phyloP scores from a whole-genome alignment of 139 green algal species.

The Asterochloris erici region DNA sequence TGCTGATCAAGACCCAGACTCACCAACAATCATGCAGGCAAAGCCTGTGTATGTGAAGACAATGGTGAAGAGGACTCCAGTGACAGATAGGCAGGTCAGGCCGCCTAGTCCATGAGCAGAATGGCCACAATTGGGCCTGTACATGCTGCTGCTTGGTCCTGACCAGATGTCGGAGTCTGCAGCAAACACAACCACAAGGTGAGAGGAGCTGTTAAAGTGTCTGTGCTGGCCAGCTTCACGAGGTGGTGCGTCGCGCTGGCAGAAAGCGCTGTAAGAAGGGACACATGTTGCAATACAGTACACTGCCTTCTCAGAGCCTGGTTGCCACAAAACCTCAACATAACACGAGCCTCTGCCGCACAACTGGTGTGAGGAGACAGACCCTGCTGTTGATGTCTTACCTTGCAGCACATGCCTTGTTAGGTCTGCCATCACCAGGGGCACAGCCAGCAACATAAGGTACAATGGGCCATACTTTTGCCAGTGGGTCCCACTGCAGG shows the following conservation, averaged over 20 bases:
- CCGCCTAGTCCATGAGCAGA: constrained; percentile 30
- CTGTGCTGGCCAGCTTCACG: background rate
- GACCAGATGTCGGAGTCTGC: constrained; percentile 51
- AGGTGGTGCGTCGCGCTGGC: background rate
- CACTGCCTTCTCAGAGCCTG: no score
- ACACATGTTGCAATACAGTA: background rate
- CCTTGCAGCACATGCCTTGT: constrained; percentile 63
- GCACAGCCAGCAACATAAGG: constrained; percentile 37
- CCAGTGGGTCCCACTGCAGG: constrained; percentile 40
- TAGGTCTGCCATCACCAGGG: constrained; percentile 56
- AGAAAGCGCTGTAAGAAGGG: background rate
- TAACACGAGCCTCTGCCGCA: no score
- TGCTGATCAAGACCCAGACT: background rate
- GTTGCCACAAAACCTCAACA: no score
- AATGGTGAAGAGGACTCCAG: constrained; percentile 55
- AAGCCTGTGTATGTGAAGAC: constrained; percentile 61
- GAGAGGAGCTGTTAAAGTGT: background rate
- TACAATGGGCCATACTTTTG: constrained; percentile 42
- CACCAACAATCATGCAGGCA: constrained; percentile 39
- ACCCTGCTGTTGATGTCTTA: constrained; percentile 1
- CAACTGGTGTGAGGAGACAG: no score
- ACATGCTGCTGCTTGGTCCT: constrained; percentile 44
- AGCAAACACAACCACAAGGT: constrained; percentile 5
- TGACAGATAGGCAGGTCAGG: constrained; percentile 40
- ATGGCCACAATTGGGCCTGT: constrained; percentile 33